These are phyloP conservation scores for Glonium stellatum DNA, from an alignment of 495 filamentous ascomycete genomes.

Conservation along the genomic window DNA sequence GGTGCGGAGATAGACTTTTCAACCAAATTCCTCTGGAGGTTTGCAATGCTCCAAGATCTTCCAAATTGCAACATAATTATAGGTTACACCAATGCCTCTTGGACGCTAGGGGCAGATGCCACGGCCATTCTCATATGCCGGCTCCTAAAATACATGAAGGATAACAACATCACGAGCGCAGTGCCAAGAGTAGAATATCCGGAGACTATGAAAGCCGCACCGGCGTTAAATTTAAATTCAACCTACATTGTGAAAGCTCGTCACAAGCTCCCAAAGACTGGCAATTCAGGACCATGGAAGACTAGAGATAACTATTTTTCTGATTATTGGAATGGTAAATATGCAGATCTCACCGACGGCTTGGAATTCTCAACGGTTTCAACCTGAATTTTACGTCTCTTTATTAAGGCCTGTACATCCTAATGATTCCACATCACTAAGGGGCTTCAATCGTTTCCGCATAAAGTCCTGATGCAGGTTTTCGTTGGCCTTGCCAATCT, in stretches of 20 bases:
- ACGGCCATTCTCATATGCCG: constrained; percentile 44
- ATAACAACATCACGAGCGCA: constrained; percentile 34
- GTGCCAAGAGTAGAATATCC: constrained; percentile 10
- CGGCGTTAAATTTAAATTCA: background rate
- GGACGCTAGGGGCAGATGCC: constrained; percentile 55
- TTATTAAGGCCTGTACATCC: too few species aligned
- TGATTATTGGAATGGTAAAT: background rate
- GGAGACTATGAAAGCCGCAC: background rate
- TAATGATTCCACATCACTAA: too few species aligned
- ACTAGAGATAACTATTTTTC: background rate
- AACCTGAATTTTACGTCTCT: background rate
- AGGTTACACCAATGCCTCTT: constrained; percentile 52
- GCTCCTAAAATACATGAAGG: constrained; percentile 40
- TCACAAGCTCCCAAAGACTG: background rate
- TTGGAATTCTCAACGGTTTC: background rate
- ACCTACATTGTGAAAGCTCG: background rate
- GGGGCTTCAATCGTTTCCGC: too few species aligned
- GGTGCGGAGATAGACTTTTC: constrained; percentile 43
- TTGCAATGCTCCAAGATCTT: constrained; percentile 53
- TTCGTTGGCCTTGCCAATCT: too few species aligned
- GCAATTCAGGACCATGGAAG: background rate
- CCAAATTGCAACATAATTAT: constrained; percentile 52
- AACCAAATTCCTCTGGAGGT: constrained; percentile 51
- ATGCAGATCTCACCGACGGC: background rate
- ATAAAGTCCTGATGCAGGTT: too few species aligned